Conservation (phyloP, 106 monocot species). For the Hemerocallis citrina region DNA sequence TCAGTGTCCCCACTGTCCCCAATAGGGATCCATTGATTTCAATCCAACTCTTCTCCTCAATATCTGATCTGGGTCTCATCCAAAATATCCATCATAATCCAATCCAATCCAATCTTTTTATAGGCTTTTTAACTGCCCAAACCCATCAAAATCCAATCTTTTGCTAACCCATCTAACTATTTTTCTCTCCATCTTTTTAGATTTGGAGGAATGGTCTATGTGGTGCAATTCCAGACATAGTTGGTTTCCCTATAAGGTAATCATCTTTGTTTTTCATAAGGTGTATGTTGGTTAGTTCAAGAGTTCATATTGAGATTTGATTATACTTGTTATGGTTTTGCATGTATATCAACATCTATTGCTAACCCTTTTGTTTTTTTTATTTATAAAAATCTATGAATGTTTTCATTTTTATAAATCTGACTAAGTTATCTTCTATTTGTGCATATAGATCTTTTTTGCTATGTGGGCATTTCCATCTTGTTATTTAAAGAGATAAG, state of each 20-base stretch:
- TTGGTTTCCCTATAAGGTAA: constrained; percentile 10
- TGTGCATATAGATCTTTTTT: neutral
- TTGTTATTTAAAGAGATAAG: neutral
- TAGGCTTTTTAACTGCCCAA: neutral
- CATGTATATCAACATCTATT: neutral
- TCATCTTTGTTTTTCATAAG: neutral
- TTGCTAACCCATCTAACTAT: neutral
- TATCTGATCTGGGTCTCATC: constrained; percentile 11
- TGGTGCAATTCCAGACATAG: neutral
- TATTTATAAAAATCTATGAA: neutral
- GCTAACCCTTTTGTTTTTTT: neutral
- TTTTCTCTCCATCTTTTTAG: neutral
- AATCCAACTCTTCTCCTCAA: neutral
- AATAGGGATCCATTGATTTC: constrained; percentile 6
- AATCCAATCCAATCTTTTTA: too few species aligned
- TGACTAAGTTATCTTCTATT: neutral
- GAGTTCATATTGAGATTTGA: neutral
- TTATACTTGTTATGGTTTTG: neutral
- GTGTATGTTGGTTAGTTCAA: too few species aligned
- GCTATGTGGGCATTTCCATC: neutral
- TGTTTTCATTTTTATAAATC: neutral
- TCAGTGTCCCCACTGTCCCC: too few species aligned
- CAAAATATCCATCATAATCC: neutral
- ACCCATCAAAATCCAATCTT: constrained; percentile 4
- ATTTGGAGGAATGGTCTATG: constrained; percentile 9